These are phyloP conservation scores for Linum lewisii DNA, from an alignment of 345 rosid species.

Conservation along the genomic window DNA sequence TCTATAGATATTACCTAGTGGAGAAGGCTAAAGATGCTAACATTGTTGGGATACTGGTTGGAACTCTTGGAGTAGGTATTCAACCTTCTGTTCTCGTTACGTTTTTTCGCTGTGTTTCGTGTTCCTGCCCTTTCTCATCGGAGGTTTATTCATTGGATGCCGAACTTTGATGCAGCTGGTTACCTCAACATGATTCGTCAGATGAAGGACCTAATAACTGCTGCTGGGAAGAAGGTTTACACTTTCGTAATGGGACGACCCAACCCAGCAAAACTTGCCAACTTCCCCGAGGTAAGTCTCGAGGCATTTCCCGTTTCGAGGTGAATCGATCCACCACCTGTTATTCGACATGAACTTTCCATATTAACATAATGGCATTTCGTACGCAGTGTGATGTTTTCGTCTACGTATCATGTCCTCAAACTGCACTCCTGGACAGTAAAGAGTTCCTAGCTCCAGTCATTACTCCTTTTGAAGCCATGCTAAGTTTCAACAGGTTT, in stretches of 20 bases:
- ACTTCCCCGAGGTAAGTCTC: constrained; percentile 71
- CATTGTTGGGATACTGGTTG: constrained; percentile 84
- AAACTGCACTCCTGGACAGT: constrained; percentile 87
- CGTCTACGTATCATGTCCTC: constrained; percentile 76
- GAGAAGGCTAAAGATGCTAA: constrained; percentile 97
- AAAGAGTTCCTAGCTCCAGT: constrained; percentile 88
- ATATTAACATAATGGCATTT: too few relatives aligned
- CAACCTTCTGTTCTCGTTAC: constrained; percentile 1
- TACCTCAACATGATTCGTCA: constrained; percentile 81
- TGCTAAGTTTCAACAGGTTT: constrained; percentile 78
- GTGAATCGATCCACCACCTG: too few relatives aligned
- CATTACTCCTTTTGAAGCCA: constrained; percentile 88
- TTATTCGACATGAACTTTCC: too few relatives aligned
- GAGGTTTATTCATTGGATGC: neutral
- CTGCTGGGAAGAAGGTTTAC: constrained; percentile 76
- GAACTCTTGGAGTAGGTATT: constrained; percentile 96
- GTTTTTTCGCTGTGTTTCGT: neutral
- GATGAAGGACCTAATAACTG: constrained; percentile 64
- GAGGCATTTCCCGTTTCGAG: neutral
- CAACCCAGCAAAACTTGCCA: constrained; percentile 91
- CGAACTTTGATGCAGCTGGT: constrained; percentile 56
- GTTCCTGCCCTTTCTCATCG: neutral
- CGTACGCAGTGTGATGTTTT: constrained; percentile 65
- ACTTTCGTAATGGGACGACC: constrained; percentile 91
- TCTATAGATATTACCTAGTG: constrained; percentile 75